Percentiles rank a stretch among this genome's conserved stretches.
Evolutionary conservation across 2,329 filamentous ascomycete genomes (phyloP).

Genomic region (Epichloe elymi): DNA sequence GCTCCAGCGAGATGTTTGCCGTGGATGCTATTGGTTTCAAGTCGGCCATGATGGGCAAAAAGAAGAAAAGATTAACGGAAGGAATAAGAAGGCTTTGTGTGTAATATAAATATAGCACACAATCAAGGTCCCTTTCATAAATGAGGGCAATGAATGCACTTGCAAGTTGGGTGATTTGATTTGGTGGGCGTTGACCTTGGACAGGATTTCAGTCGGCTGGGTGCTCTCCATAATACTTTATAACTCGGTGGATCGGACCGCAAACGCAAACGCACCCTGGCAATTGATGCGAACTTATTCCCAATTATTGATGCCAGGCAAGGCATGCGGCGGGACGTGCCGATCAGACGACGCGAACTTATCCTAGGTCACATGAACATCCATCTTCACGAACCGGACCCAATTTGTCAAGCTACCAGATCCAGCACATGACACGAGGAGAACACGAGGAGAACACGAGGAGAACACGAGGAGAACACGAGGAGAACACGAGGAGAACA

Average conservation of each 20-base stretch:
- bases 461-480: neutral
- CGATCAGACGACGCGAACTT: neutral
- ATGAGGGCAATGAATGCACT: too few relatives aligned
- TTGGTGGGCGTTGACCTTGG: too few relatives aligned
- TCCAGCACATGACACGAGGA: neutral
- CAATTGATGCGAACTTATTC: neutral
- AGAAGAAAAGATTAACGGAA: neutral
- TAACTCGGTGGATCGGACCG: neutral
- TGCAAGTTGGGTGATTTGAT: too few relatives aligned
- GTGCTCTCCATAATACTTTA: too few relatives aligned
- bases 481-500: neutral
- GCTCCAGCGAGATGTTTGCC: slow-evolving; percentile 40
- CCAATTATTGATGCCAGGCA: neutral
- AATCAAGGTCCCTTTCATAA: too few relatives aligned
- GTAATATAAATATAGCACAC: too few relatives aligned
- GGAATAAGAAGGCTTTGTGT: neutral
- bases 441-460: neutral
- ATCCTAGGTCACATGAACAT: neutral
- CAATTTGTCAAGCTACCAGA: neutral
- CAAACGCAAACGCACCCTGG: neutral
- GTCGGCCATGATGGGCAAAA: slow-evolving; percentile 11
- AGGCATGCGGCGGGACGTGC: neutral
- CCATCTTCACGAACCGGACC: neutral
- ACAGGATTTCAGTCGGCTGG: too few relatives aligned
- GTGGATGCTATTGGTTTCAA: slow-evolving; percentile 25